These are phyloP conservation scores for Neospermospora avenae DNA, from an alignment of 2,329 filamentous ascomycete species.

Conservation along the genomic window DNA sequence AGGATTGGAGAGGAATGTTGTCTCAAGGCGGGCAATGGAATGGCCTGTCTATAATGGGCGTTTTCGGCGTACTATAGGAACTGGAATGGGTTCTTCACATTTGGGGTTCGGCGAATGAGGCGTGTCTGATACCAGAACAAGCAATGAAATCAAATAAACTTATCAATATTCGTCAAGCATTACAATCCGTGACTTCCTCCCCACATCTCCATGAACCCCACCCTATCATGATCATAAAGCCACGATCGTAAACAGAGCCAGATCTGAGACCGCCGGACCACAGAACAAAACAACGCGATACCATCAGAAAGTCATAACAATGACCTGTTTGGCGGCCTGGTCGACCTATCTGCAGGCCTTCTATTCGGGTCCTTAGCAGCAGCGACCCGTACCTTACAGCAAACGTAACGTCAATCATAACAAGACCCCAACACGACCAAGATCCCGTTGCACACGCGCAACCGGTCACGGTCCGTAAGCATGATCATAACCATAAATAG, in stretches of 20 bases:
- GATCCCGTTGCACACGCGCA: not conserved
- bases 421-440: slow-evolving; percentile 2
- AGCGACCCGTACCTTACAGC: not conserved
- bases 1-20: slow-evolving; percentile 15
- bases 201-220: not conserved
- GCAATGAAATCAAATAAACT: slow-evolving; percentile 20
- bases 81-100: slow-evolving; percentile 12
- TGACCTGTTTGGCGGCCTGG: slow-evolving; percentile 13
- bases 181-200: not conserved
- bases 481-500: slow-evolving; percentile 2
- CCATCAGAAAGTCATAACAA: slow-evolving; percentile 12
- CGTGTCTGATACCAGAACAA: slow-evolving; percentile 28
- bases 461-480: not conserved
- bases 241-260: slow-evolving; percentile 14
- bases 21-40: slow-evolving; percentile 2
- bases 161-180: not conserved
- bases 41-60: slow-evolving; percentile 15
- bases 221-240: not conserved
- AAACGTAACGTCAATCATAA: slow-evolving; percentile 1
- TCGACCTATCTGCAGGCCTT: slow-evolving; percentile 5
- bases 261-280: slow-evolving; percentile 9
- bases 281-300: not conserved
- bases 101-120: slow-evolving; percentile 16
- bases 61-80: slow-evolving; percentile 22
- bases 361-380: slow-evolving; percentile 9